These are phyloP conservation scores for Fusarium sp. DNA, from an alignment of 2,329 filamentous ascomycete genomes.

Conservation along the genomic window DNA sequence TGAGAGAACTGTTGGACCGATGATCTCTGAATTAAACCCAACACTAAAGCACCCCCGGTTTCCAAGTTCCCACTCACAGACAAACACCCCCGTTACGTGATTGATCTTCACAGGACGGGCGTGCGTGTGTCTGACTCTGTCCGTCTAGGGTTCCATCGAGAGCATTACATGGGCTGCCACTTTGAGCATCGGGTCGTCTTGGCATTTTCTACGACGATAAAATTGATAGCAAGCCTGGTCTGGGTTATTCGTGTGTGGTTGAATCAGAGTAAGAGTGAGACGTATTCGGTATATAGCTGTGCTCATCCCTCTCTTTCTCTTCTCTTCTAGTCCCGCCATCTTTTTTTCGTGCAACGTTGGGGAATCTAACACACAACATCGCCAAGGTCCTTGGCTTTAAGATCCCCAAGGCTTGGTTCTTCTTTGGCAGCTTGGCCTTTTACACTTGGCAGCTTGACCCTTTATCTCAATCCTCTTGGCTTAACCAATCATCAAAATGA, in stretches of 20 bases:
- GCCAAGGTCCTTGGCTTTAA: slow-evolving; percentile 14
- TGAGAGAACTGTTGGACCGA: slow-evolving; percentile 6
- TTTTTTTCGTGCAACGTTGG: slow-evolving; percentile 12
- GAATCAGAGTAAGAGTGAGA: background rate
- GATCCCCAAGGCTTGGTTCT: slow-evolving; percentile 20
- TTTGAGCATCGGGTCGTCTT: slow-evolving; percentile 36
- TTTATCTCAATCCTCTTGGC: background rate
- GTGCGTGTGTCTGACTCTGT: background rate
- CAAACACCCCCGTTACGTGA: slow-evolving; percentile 33
- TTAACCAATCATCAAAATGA: slow-evolving; percentile 1
- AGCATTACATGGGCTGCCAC: slow-evolving; percentile 21
- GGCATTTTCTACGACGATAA: slow-evolving; percentile 3
- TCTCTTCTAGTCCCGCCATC: background rate
- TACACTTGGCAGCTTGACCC: slow-evolving; percentile 21
- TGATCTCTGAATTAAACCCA: slow-evolving; percentile 8
- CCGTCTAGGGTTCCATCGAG: slow-evolving; percentile 28
- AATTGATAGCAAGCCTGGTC: background rate
- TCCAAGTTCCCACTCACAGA: background rate
- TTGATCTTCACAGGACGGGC: slow-evolving; percentile 26
- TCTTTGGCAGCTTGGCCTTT: slow-evolving; percentile 10
- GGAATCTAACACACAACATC: background rate
- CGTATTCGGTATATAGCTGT: slow-evolving; percentile 20
- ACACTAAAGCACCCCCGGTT: background rate
- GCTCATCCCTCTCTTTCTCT: background rate
- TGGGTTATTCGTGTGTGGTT: background rate